These are phyloP conservation scores for Delonix regia DNA, from an alignment of 306 rosid species.

Conservation along the genomic window DNA sequence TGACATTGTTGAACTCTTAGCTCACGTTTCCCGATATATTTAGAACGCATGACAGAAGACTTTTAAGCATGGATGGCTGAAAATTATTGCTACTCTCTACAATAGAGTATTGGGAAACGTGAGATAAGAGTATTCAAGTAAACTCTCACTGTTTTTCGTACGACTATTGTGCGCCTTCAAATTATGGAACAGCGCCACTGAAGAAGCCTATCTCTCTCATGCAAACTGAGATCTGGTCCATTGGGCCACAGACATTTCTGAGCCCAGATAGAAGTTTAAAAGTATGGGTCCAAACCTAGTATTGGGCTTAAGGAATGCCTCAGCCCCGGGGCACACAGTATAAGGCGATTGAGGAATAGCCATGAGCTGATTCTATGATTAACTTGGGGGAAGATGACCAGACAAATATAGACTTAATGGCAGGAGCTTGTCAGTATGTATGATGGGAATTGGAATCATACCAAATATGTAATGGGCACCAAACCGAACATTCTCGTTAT, in stretches of 20 bases:
- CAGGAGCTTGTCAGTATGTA: background rate
- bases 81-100: no score
- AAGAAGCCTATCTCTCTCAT: no score
- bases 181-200: no score
- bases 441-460: no score
- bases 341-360: no score
- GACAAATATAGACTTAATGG: background rate
- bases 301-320: background rate
- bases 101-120: no score
- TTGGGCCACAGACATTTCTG: background rate
- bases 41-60: background rate
- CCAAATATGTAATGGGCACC: no score
- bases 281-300: background rate
- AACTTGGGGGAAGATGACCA: background rate
- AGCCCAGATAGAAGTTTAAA: background rate
- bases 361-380: no score
- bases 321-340: background rate
- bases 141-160: no score
- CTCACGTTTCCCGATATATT: background rate
- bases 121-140: no score
- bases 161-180: no score
- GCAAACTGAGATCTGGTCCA: background rate
- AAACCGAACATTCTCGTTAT: slow-evolving; percentile 31
- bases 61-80: no score
- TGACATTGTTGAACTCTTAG: background rate